Conservation (phyloP, 805 yeast species). For the Teunomyces lycoperdinae region DNA sequence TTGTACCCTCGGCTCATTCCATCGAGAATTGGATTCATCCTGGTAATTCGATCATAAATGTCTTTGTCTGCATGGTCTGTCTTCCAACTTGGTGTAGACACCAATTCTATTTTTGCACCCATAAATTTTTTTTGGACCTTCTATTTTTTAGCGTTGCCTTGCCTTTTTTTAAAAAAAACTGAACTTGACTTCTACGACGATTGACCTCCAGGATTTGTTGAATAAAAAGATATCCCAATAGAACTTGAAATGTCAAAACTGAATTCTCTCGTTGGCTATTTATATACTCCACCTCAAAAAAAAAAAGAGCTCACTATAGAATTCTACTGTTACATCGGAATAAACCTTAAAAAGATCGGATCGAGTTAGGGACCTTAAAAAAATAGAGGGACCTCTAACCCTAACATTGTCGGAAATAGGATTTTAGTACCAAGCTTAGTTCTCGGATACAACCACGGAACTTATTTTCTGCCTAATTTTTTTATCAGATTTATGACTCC, state of each 20-base stretch:
- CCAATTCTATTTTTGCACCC: background rate
- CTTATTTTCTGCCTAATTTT: background rate
- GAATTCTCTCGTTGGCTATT: background rate
- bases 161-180: no score
- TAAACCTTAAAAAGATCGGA: background rate
- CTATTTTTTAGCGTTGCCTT: background rate
- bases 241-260: no score
- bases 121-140: background rate
- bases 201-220: no score
- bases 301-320: background rate
- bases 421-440: background rate
- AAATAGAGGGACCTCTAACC: background rate
- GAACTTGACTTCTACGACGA: no score
- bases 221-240: no score
- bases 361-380: background rate
- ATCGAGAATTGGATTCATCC: background rate
- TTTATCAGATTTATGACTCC: background rate
- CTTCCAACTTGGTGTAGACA: background rate
- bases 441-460: background rate
- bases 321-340: background rate
- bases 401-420: background rate
- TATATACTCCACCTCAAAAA: background rate
- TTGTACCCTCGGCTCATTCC: conserved; percentile 1
- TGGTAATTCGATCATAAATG: background rate
- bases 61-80: background rate